These are phyloP conservation scores for Mycosarcoma mackinlayi DNA, from an alignment of 1,284 basidiomycete genomes.

Conservation along the genomic window DNA sequence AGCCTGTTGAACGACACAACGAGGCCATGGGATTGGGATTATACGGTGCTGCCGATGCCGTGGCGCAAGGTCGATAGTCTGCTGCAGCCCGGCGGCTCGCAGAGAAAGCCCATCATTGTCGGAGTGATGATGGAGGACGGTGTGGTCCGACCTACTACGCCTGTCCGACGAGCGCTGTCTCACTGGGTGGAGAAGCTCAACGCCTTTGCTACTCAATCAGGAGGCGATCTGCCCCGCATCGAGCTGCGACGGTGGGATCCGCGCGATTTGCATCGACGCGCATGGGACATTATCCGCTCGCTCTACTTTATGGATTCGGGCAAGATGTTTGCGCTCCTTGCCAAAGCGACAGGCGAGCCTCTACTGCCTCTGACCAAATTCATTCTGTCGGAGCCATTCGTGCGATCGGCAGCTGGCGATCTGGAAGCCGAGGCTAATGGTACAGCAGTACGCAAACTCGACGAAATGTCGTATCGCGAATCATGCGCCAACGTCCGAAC, in stretches of 20 bases:
- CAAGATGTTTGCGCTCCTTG: slow-evolving; percentile 34
- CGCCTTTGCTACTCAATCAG: not conserved
- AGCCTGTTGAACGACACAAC: slow-evolving; percentile 34
- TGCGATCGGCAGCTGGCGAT: slow-evolving; percentile 13
- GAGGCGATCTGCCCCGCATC: slow-evolving; percentile 5
- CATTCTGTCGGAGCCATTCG: slow-evolving; percentile 40
- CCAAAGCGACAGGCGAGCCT: slow-evolving; percentile 41
- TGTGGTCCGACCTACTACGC: slow-evolving; percentile 32
- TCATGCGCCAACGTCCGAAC: slow-evolving; percentile 13
- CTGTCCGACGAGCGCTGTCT: slow-evolving; percentile 25
- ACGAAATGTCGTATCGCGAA: slow-evolving; percentile 34
- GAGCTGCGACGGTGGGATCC: slow-evolving; percentile 30
- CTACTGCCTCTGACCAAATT: slow-evolving; percentile 42
- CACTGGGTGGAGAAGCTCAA: slow-evolving; percentile 32
- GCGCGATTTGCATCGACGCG: slow-evolving; percentile 29
- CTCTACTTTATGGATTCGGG: slow-evolving; percentile 56
- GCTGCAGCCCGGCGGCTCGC: slow-evolving; percentile 5
- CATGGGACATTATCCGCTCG: slow-evolving; percentile 47
- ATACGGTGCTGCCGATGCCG: slow-evolving; percentile 18
- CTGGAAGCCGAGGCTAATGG: slow-evolving; percentile 7
- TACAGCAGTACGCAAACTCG: slow-evolving; percentile 5
- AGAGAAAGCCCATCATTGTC: slow-evolving; percentile 16
- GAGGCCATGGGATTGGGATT: slow-evolving; percentile 35
- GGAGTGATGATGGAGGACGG: slow-evolving; percentile 44
- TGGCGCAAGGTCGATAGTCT: slow-evolving; percentile 35